Base-by-base conservation (phyloP, 2,329 filamentous ascomycete species). In the Aspergillus pseudotamarii region DNA sequence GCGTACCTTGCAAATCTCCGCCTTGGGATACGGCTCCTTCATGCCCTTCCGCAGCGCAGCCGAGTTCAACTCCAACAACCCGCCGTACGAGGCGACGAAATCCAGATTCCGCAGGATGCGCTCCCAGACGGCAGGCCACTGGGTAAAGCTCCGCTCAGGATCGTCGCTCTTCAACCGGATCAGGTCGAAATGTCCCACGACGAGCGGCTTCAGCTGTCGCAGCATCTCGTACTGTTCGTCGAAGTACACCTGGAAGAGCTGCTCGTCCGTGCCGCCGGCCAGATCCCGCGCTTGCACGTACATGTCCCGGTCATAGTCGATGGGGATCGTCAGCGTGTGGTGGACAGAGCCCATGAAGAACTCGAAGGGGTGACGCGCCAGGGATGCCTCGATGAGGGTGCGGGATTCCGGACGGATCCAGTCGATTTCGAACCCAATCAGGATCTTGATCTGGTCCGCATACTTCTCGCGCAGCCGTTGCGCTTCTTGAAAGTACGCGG, bases 141-240 rank as follows among this genome's bases (percentile, higher is more conserved):
- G 74, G 45, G 81, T 80, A 62, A 93, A 82, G 66, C 89, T 87
- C 45, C 85, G 77, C 56, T 85, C 86, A 0, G 91, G 89, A 23
- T 91, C 83, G 62, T 88, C 85, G 70, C 91, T 93, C 75, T 95
- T 84, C 66, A 99, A 80, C 14, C 94, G 84, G 60, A 98, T 90
- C 23, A 99, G 86, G 79, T 99, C 95, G 75, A 99, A 96, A 79
- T 99, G 95, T 0, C 94, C 95, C 4, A 99, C 90, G 14, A 99
- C 85, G 9, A 87, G 86, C 36, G 95, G 95, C 69, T 82, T 81
- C 67, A 97, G 78, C 9, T 85, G 83, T 59, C 79, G 78, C 54
- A 99, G 83, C 94, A 99, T 96, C 23, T 88, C 87, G 64, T 86
- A 85, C 81, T 98, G 95, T 69, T 89, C 83, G 76, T 98, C 94